Base-by-base conservation (phyloP, 2,329 filamentous ascomycete species). In the Chaetomium sp. region DNA sequence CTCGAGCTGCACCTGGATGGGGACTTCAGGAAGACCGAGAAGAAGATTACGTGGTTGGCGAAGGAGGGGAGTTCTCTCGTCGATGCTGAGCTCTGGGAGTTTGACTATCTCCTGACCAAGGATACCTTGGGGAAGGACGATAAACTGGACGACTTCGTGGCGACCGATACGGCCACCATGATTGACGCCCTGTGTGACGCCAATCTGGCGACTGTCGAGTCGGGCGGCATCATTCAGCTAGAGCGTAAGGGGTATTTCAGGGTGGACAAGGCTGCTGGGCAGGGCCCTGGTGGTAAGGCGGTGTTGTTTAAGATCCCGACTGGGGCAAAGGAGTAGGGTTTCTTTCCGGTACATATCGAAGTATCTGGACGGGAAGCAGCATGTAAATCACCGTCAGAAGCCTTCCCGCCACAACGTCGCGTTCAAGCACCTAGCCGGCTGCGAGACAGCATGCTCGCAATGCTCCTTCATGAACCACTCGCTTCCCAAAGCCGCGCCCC, bases 31-130 rank as follows among this genome's bases (percentile, higher is more conserved):
- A 90, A 91, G 75, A 97, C 93, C 0, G 88, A 92, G 73, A 97
- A 97, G 86, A 97, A 97, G 83, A 87, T 98, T 45, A 97, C 93
- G 0, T 97, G 93, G 93, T 81, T 97, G 57, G 89, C 92, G 2
- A 85, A 83, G 0, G 86, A 90, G 69, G 85, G 85, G 49, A 90
- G 93, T 78, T 85, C 90, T 64, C 84, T 96, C 0, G 83, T 96
- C 13, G 87, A 88, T 8, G 88, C 94, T 19, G 91, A 96, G 77
- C 83, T 96, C 16, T 93, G 93, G 78, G 92, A 97, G 71, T 98
- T 97, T 75, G 93, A 96, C 78, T 93, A 96, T 79, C 84, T 98
- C 53, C 89, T 97, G 74, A 95, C 90, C 64, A 97, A 97, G 83
- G 94, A 98, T 76, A 93, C 93, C 75, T 83, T 97, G 31, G 91